Evolutionary conservation across 176 grass and related monocot species (phyloP).

Genomic region (Carex cristatella): DNA sequence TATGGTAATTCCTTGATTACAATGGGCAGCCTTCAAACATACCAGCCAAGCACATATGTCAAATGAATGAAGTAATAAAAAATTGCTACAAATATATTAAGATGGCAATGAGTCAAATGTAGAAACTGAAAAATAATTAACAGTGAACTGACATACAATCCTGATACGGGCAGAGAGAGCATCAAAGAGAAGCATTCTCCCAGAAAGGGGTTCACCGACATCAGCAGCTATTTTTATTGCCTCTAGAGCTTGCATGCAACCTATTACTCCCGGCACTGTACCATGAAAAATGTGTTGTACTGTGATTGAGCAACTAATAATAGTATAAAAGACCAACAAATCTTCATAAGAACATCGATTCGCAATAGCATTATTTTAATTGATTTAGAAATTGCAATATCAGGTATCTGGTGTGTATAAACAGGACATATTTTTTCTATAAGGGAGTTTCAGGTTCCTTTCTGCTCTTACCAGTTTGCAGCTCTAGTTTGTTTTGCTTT

Average conservation of each 20-base stretch:
- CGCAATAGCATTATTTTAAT: neutral
- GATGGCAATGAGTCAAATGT: neutral
- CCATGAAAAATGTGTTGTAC: constrained; percentile 27
- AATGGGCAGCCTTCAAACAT: neutral
- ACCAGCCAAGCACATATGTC: constrained; percentile 3
- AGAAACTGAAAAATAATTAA: neutral
- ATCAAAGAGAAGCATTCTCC: constrained; percentile 93
- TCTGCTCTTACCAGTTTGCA: neutral
- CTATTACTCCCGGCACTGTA: constrained; percentile 86
- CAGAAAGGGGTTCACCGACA: constrained; percentile 83
- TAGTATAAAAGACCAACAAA: neutral
- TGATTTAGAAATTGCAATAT: neutral
- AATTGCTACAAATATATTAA: neutral
- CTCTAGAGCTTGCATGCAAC: constrained; percentile 96
- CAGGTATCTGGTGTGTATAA: neutral
- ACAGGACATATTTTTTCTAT: neutral
- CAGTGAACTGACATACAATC: constrained; percentile 53
- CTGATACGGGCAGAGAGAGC: constrained; percentile 64
- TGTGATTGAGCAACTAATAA: neutral
- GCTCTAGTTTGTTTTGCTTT: neutral
- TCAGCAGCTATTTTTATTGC: constrained; percentile 74
- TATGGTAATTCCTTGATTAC: neutral
- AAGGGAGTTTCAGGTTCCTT: neutral
- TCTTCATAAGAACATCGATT: neutral
- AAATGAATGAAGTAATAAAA: neutral